Evolutionary conservation across 176 grass and related monocot species (phyloP).

Genomic region (Oryza coarctata): DNA sequence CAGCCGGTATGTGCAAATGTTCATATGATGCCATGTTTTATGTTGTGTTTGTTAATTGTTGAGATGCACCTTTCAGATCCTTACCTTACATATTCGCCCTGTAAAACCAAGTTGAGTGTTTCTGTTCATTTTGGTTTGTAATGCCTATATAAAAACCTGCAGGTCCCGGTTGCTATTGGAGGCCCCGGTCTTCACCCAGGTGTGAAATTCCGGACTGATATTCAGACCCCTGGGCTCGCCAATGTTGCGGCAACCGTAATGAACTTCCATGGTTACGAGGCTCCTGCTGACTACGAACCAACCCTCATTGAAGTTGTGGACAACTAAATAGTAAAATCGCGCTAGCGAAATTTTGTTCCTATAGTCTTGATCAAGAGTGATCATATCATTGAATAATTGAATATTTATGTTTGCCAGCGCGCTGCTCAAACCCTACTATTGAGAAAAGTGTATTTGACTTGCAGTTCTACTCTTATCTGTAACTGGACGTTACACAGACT

Average conservation of each 20-base stretch:
- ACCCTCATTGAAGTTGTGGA: constrained; percentile 80
- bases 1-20: constrained; percentile 65
- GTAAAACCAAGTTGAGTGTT: neutral
- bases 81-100: neutral
- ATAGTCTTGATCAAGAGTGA: constrained; percentile 32
- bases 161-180: constrained; percentile 96
- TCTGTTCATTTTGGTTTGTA: constrained; percentile 14
- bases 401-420: constrained; percentile 17
- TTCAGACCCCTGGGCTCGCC: constrained; percentile 69
- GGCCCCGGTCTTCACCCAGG: constrained; percentile 77
- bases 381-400: constrained; percentile 34
- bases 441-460: neutral
- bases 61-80: neutral
- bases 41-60: neutral
- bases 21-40: neutral
- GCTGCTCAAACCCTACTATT: constrained; percentile 32
- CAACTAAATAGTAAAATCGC: constrained; percentile 39
- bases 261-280: constrained; percentile 88
- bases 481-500: neutral
- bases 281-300: constrained; percentile 78
- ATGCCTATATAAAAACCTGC: constrained; percentile 26
- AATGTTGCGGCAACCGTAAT: constrained; percentile 93
- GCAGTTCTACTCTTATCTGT: neutral
- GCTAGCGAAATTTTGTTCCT: constrained; percentile 49
- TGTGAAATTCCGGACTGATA: constrained; percentile 65